Evolutionary conservation across 495 filamentous ascomycete species (phyloP).

Genomic region (Astrothelium macrocarpum): DNA sequence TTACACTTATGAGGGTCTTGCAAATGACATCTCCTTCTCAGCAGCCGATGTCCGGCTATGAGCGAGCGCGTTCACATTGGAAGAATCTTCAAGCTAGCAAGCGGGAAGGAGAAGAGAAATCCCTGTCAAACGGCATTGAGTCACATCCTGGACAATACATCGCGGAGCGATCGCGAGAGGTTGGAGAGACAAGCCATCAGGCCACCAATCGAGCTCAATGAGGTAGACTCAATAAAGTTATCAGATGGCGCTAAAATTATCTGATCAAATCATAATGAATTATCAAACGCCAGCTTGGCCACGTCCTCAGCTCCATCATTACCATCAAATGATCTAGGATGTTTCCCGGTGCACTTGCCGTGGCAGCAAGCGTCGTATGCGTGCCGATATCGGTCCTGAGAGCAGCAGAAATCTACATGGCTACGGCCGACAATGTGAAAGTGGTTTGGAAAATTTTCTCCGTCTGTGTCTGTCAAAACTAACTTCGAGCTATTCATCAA

Average conservation of each 20-base stretch:
- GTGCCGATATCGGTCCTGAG: neutral
- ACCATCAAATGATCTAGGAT: neutral
- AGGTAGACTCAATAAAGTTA: conserved; percentile 5
- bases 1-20: neutral
- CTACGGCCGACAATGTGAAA: neutral
- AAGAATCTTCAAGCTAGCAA: neutral
- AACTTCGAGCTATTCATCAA: neutral
- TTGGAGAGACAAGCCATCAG: neutral
- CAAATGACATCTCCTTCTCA: neutral
- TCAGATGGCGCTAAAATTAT: conserved; percentile 7
- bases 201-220: neutral
- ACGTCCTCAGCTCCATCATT: neutral
- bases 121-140: neutral
- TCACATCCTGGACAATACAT: neutral
- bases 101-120: neutral
- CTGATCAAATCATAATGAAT: conserved; percentile 3
- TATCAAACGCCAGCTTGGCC: neutral
- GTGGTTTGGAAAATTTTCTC: neutral
- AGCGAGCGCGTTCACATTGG: neutral
- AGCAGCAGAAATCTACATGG: neutral
- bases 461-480: neutral
- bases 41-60: neutral
- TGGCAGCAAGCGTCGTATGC: neutral
- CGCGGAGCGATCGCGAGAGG: neutral
- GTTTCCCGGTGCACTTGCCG: neutral